These are phyloP conservation scores for Anacardium occidentale DNA, from an alignment of 345 rosid genomes.

Conservation along the genomic window DNA sequence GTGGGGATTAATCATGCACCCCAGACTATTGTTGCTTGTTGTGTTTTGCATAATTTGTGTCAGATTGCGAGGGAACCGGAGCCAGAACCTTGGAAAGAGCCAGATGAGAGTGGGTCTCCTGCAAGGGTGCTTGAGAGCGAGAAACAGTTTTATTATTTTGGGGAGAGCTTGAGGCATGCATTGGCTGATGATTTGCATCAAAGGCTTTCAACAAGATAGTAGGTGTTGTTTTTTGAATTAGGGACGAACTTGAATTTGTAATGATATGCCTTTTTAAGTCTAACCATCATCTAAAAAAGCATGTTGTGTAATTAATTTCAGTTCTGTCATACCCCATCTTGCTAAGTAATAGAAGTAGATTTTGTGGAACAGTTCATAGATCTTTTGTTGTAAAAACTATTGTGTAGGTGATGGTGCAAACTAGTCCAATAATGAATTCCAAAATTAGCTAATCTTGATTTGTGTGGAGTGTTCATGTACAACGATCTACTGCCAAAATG, in stretches of 20 bases:
- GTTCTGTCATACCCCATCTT: background rate
- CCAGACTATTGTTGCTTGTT: conserved; percentile 95
- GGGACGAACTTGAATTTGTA: background rate
- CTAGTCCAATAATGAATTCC: conserved; percentile 22
- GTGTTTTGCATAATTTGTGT: conserved; percentile 94
- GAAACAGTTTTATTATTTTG: conserved; percentile 72
- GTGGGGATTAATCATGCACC: conserved; percentile 94
- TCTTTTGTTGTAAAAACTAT: conserved; percentile 8
- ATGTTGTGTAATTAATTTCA: conserved; percentile 5
- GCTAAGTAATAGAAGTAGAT: conserved; percentile 20
- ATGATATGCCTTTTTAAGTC: conserved; percentile 21
- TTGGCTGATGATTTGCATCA: conserved; percentile 94
- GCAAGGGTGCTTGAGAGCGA: conserved; percentile 77
- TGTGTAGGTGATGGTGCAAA: conserved; percentile 7
- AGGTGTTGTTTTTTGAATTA: conserved; percentile 1
- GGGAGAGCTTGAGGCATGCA: conserved; percentile 88
- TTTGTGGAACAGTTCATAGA: conserved; percentile 19
- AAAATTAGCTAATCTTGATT: conserved; percentile 3
- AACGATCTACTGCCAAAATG: background rate
- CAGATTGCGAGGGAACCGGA: conserved; percentile 94
- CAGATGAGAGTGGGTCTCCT: conserved; percentile 68
- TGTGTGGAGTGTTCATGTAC: background rate
- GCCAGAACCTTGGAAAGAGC: conserved; percentile 83
- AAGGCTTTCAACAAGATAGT: conserved; percentile 76
- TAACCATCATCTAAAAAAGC: conserved; percentile 19